Percentiles rank a stretch among this genome's conserved stretches.
These are phyloP conservation scores for Dorcoceras hygrometricum DNA, from an alignment of 257 asterid species.

Conservation along the genomic window DNA sequence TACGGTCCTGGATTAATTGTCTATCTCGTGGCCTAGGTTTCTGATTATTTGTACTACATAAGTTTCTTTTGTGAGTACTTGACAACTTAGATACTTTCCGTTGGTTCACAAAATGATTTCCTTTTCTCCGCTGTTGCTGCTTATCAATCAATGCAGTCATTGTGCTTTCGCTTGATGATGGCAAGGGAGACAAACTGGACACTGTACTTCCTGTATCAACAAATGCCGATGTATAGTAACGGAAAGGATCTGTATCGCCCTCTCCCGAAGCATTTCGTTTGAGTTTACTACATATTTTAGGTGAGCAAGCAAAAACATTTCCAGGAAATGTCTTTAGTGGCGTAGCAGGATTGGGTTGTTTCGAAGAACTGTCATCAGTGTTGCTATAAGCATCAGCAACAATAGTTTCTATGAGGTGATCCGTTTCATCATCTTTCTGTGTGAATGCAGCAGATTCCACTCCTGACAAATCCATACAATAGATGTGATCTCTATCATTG, in stretches of 20 bases:
- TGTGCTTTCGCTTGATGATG: conserved; percentile 50
- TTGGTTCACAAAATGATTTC: conserved; percentile 25
- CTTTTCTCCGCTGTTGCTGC: conserved; percentile 37
- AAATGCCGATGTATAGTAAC: conserved; percentile 37
- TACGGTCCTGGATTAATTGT: conserved; percentile 85
- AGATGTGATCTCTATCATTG: conserved; percentile 26
- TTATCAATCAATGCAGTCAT: conserved; percentile 34
- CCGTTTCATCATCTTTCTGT: conserved; percentile 34
- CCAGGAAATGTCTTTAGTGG: conserved; percentile 29
- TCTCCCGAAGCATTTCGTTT: conserved; percentile 29
- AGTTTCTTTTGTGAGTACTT: conserved; percentile 50
- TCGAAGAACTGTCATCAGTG: conserved; percentile 38
- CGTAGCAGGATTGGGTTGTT: conserved; percentile 30
- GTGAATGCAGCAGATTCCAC: conserved; percentile 33
- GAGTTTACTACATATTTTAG: conserved; percentile 28
- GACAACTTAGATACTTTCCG: conserved; percentile 38
- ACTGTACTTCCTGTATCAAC: conserved; percentile 25
- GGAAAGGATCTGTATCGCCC: conserved; percentile 34
- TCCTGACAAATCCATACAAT: conserved; percentile 27
- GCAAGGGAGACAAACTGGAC: conserved; percentile 29
- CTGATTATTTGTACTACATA: conserved; percentile 35
- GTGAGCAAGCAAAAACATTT: conserved; percentile 29
- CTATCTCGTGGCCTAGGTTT: conserved; percentile 89
- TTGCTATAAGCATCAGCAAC: conserved; percentile 33
- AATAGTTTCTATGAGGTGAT: conserved; percentile 41